Base-by-base conservation (phyloP, 768 basidiomycete genomes). In the Russula vinacea region DNA sequence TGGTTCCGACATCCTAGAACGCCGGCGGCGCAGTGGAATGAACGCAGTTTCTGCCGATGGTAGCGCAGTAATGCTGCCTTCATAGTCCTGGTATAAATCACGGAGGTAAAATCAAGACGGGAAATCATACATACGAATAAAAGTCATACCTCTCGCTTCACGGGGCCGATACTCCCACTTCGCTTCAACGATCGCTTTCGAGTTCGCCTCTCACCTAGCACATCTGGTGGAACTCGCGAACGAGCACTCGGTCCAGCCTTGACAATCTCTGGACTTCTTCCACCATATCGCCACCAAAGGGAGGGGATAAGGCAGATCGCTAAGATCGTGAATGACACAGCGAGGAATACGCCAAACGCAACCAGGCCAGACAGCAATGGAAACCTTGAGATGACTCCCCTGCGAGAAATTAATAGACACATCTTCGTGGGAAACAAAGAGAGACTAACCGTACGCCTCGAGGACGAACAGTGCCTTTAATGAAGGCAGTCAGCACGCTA, bases 311-410 rank as follows among this genome's bases (percentile, higher is more conserved):
- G 68, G 65, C 73, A 76, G 8, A 72, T 66, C 16, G 72, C 71
- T 39, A 77, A 68, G 24, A 73, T 62, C 16, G 71, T 55, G 68
- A 76, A 74, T 35, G 75, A 71, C 39, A 76, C 70, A 55, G 70
- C 70, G 66, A 78, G 73, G 71, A 78, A 78, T 7, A 72, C 62
- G 26, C 70, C 63, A 10, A 76, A 69, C 0, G 78, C 72, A n/a
- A 78, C 63, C 13, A 86, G 22, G 6, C 85, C 81, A 53, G 81
- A 82, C 14, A 79, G 63, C 16, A 89, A 69, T 1, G 90, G 90
- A 73, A 87, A 89, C 40, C 86, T 84, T 37, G 87, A 83, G 39
- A 88, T 79, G 7, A 91, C 72, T 33, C 89, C 88, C 26, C 90
- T 92, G 65, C 19, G 65, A 60, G 50, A 56, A 55, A 44, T 22